Percentiles rank a stretch among this genome's conserved stretches.
Conservation (phyloP, 139 green algal genomes). For the Chlorella sp. region DNA sequence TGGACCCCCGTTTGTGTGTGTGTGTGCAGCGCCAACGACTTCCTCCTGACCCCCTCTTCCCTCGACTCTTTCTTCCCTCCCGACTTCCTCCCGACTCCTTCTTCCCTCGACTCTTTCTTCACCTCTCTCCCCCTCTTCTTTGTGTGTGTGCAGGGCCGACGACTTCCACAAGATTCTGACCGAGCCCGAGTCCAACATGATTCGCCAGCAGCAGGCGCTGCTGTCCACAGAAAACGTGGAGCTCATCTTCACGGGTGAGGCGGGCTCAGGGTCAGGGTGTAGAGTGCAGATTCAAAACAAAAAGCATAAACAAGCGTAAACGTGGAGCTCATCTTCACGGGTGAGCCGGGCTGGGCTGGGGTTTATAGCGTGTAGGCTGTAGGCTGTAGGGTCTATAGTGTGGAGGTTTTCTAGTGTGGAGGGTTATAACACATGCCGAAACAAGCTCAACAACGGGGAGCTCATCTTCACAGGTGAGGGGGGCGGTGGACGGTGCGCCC, state of each 20-base stretch:
- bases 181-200: conserved; percentile 83
- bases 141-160: conserved; percentile 10
- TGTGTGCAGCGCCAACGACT: no score
- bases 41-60: no score
- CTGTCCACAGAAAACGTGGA: conserved; percentile 90
- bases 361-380: background rate
- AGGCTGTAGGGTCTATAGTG: no score
- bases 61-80: no score
- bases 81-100: no score
- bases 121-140: background rate
- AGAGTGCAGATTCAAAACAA: no score
- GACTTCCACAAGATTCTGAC: conserved; percentile 74
- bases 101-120: background rate
- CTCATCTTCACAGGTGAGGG: conserved; percentile 92
- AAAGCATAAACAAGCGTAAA: no score
- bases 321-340: conserved; percentile 90
- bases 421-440: no score
- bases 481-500: no score
- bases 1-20: no score
- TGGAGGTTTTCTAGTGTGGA: no score
- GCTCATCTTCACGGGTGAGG: conserved; percentile 81
- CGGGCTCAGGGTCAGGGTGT: background rate
- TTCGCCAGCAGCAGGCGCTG: conserved; percentile 93
- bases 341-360: background rate
- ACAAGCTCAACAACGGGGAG: conserved; percentile 83